Evolutionary conservation across 2,329 filamentous ascomycete genomes (phyloP), one percentile per base, ranked within the genome.

Genomic region (Neonectria sp.): DNA sequence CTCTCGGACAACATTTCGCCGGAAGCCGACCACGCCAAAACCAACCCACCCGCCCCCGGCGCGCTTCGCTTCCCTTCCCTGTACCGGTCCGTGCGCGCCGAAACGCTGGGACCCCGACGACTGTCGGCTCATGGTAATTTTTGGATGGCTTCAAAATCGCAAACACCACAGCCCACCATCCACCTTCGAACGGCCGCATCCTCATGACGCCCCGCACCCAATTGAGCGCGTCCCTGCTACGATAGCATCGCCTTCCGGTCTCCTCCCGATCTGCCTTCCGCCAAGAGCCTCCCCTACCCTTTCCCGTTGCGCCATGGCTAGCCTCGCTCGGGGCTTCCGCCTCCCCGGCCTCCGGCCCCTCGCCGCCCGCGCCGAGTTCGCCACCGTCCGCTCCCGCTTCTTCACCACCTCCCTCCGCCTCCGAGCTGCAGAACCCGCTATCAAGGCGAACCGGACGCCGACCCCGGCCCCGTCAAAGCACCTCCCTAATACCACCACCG

Each of bases 321-420:
- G 74, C 73, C 71, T 81, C 67, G 61, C 74, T 43, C 72, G 79
- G 58, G 76, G 77, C 67, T 70, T 80, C 65, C 67, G 74, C 68
- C 71, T 77, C 55, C 69, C 77, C 35, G 73, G 75, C 60, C 63
- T 75, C 51, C 75, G 73, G 40, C 68, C 73, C 59, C 64, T 74
- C 56, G 67, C 70, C 15, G 63, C 74, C 68, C 70, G 71, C 62
- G 64, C 70, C 67, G 72, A 75, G 35, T 60, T 68, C 68, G 48
- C 71, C 43, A 61, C 71, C 46, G 52, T 70, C 55, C 72, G 69
- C 62, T 73, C 69, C 40, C 78, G 76, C 60, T 70, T 77, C 74
- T 77, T 80, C 60, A 74, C 75, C 35, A 74, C 78, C 9, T 78
- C 79, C 29, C 59, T 74, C 46, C 55, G 70, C n/a, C 68, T 69